Evolutionary conservation across 805 yeast genomes (phyloP).

Genomic region (Candida ulmi): DNA sequence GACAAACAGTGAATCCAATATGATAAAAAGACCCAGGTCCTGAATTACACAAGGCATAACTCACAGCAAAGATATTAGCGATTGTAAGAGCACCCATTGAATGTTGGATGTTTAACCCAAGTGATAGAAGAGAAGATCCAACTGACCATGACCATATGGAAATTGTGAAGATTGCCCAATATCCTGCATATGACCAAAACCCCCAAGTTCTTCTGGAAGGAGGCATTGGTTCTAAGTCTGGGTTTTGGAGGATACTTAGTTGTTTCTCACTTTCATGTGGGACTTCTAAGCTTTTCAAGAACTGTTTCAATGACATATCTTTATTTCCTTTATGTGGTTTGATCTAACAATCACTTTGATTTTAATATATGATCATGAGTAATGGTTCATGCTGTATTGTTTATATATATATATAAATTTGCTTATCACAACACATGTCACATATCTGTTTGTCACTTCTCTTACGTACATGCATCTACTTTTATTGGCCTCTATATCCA

Average conservation of each 20-base stretch:
- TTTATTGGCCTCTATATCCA: no score
- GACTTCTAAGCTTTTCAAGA: slow-evolving; percentile 9
- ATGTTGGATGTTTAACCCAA: slow-evolving; percentile 34
- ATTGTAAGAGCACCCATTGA: slow-evolving; percentile 37
- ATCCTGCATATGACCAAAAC: slow-evolving; percentile 25
- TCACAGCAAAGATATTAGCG: slow-evolving; percentile 32
- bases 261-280: slow-evolving; percentile 10
- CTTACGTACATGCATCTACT: no score
- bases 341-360: no score
- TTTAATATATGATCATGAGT: no score
- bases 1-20: slow-evolving; percentile 38
- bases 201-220: slow-evolving; percentile 34
- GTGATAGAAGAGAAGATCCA: slow-evolving; percentile 31
- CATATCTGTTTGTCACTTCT: no score
- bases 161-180: slow-evolving; percentile 31
- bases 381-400: no score
- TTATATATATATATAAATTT: no score
- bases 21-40: slow-evolving; percentile 36
- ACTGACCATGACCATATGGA: slow-evolving; percentile 32
- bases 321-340: no score
- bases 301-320: not conserved
- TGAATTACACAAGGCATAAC: slow-evolving; percentile 31
- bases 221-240: slow-evolving; percentile 36
- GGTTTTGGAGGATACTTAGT: slow-evolving; percentile 23
- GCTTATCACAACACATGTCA: no score